Percentiles rank a stretch among this genome's conserved stretches.
Evolutionary conservation across 2,329 filamentous ascomycete genomes (phyloP).

Genomic region (Epicoccum sorghinum): DNA sequence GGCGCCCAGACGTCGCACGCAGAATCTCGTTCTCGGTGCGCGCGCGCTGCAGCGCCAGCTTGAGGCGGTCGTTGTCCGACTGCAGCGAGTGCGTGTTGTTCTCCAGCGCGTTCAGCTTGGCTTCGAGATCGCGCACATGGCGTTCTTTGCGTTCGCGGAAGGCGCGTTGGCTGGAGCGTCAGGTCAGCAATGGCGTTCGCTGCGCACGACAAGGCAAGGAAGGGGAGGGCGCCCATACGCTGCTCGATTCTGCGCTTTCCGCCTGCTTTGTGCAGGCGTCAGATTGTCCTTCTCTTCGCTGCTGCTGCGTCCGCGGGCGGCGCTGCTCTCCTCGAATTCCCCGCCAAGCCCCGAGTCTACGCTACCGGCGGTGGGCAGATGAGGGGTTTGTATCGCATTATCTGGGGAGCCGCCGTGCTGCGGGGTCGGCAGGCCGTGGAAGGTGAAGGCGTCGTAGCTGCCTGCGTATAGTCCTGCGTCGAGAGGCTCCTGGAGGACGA

Average conservation of each 20-base stretch:
- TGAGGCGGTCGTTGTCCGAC: slow-evolving; percentile 85
- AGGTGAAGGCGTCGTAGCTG: slow-evolving; percentile 39
- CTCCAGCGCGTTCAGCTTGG: slow-evolving; percentile 79
- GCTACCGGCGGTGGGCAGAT: slow-evolving; percentile 44
- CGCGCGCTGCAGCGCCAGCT: slow-evolving; percentile 80
- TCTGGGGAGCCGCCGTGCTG: slow-evolving; percentile 42
- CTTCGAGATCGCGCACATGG: slow-evolving; percentile 91
- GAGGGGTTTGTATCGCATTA: slow-evolving; percentile 31
- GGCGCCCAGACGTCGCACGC: slow-evolving; percentile 70
- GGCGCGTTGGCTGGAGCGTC: slow-evolving; percentile 76
- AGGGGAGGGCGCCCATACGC: slow-evolving; percentile 60
- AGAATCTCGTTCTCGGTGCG: slow-evolving; percentile 93
- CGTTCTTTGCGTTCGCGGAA: slow-evolving; percentile 96
- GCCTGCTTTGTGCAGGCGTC: slow-evolving; percentile 58
- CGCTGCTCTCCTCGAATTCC: slow-evolving; percentile 46
- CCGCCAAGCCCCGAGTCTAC: slow-evolving; percentile 52
- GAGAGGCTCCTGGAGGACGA: slow-evolving; percentile 49
- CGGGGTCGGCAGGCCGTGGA: slow-evolving; percentile 35
- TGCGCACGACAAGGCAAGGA: neutral
- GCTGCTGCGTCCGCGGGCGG: slow-evolving; percentile 48
- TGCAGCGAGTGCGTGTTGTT: slow-evolving; percentile 73
- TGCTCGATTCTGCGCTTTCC: slow-evolving; percentile 75
- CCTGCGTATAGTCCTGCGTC: slow-evolving; percentile 45
- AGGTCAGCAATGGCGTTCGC: slow-evolving; percentile 8
- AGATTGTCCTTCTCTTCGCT: slow-evolving; percentile 55